These are phyloP conservation scores for Hyphopichia khmerensis DNA, from an alignment of 1,139 yeast genomes.

Conservation along the genomic window DNA sequence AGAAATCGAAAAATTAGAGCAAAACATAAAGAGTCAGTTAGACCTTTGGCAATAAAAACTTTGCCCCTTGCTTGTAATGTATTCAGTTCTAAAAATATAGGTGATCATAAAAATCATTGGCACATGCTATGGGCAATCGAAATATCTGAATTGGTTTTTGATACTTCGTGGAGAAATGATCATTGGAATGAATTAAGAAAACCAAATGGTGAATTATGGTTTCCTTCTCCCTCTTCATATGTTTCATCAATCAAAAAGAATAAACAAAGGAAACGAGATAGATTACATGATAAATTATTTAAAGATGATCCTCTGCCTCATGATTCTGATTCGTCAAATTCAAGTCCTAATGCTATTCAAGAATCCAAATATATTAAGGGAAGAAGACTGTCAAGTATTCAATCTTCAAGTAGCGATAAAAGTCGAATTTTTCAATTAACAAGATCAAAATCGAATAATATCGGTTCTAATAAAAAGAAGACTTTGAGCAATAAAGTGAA, in stretches of 20 bases:
- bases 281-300: constrained; percentile 35
- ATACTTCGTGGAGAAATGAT: constrained; percentile 62
- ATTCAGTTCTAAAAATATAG: constrained; percentile 42
- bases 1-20: constrained; percentile 62
- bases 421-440: background rate
- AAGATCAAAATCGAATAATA: background rate
- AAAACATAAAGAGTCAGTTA: constrained; percentile 43
- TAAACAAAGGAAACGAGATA: constrained; percentile 3
- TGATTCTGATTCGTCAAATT: constrained; percentile 3
- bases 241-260: background rate
- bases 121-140: constrained; percentile 65
- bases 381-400: constrained; percentile 1
- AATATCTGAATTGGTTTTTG: constrained; percentile 60
- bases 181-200: constrained; percentile 62
- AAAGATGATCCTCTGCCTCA: constrained; percentile 6
- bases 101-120: constrained; percentile 26
- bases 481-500: constrained; percentile 1
- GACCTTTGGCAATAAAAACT: constrained; percentile 30
- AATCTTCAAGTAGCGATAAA: constrained; percentile 2
- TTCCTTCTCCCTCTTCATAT: constrained; percentile 25
- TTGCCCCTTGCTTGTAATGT: constrained; percentile 55
- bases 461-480: background rate
- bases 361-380: background rate
- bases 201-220: constrained; percentile 60
- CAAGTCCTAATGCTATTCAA: background rate